Evolutionary conservation across 345 rosid genomes (phyloP), one percentile per base, ranked within the genome.

Genomic region (Sisymbrium altissimum): DNA sequence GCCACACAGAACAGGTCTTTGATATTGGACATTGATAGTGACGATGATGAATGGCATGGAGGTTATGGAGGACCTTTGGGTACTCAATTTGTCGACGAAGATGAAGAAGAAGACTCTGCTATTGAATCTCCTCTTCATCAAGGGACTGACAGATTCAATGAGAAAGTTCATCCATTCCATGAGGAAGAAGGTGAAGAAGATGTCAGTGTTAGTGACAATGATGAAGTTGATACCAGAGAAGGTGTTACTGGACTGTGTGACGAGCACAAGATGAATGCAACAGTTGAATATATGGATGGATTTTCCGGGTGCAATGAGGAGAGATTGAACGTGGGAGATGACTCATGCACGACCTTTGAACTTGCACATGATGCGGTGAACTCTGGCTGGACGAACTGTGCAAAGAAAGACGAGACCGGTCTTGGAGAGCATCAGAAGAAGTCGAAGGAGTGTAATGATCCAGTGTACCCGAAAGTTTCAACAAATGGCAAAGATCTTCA

Each of bases 1-100:
- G 90, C 88, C 66, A 72, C 70, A 32, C 97, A 91, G 83, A 91
- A 91, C 78, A 81, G 91, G 53, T 79, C 73, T 40, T 73, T 77
- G 49, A 74, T 83, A 0, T 41, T 71, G 73, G 83, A 85, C 65
- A 68, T 83, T 19, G 97, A 91, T 67, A 91, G 97, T 29, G 97
- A 91, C 80, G 88, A 91, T 59, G 97, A 91, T 61, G 93, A 89
- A 70, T 89, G 92, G 91, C 91, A 82, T 61, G 81, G 60, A 33
- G 66, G 72, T 48, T 63, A 75, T 44, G 75, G 73, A 35, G 59
- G 67, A 30, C 17, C 78, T 23, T 60, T 29, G 38, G 43, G 50
- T 38, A 52, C 45, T 64, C 85, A 45, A 65, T 81, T 67, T 52
- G 48, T 58, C 4, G 83, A 82, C 38, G 89, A 82, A 32, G 84